Percentiles rank a stretch among this genome's conserved stretches.
Conservation (phyloP, 2,329 filamentous ascomycete species). For the Fusarium sp. region DNA sequence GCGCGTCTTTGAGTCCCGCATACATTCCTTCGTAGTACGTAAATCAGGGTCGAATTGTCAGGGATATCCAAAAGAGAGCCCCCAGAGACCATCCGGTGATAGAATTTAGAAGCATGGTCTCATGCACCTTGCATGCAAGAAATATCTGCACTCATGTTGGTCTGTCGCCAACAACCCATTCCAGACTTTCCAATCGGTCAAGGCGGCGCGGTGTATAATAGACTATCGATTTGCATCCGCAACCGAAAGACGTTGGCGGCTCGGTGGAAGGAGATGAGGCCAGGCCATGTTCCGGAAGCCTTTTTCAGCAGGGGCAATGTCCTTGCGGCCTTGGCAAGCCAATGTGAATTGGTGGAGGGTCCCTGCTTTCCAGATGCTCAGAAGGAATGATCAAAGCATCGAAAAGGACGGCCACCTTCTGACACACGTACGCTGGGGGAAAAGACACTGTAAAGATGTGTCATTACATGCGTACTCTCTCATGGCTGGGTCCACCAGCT, state of each 20-base stretch:
- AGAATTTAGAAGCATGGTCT: slow-evolving; percentile 11
- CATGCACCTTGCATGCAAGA: slow-evolving; percentile 41
- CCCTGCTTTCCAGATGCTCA: slow-evolving; percentile 5
- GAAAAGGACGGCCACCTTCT: slow-evolving; percentile 1
- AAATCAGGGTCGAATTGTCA: slow-evolving; percentile 4
- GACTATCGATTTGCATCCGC: slow-evolving; percentile 8
- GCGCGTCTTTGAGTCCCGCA: slow-evolving; percentile 44
- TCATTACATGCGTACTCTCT: not conserved
- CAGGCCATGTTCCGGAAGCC: slow-evolving; percentile 46
- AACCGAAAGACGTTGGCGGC: slow-evolving; percentile 9
- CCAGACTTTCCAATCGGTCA: slow-evolving; percentile 13
- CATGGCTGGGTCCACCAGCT: slow-evolving; percentile 14
- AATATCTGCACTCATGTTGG: slow-evolving; percentile 29
- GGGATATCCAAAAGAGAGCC: not conserved
- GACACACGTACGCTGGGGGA: not conserved
- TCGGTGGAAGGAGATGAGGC: slow-evolving; percentile 41
- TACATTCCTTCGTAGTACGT: slow-evolving; percentile 12
- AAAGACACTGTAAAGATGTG: slow-evolving; percentile 9
- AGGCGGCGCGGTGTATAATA: slow-evolving; percentile 16
- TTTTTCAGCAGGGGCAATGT: slow-evolving; percentile 28
- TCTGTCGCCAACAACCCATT: slow-evolving; percentile 8
- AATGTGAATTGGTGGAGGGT: slow-evolving; percentile 4
- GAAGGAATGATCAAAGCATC: not conserved
- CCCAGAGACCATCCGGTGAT: not conserved
- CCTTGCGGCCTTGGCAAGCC: slow-evolving; percentile 9